phyloP scores from a whole-genome alignment of 2,329 filamentous ascomycete species.

The Arachnomyces sp. region DNA sequence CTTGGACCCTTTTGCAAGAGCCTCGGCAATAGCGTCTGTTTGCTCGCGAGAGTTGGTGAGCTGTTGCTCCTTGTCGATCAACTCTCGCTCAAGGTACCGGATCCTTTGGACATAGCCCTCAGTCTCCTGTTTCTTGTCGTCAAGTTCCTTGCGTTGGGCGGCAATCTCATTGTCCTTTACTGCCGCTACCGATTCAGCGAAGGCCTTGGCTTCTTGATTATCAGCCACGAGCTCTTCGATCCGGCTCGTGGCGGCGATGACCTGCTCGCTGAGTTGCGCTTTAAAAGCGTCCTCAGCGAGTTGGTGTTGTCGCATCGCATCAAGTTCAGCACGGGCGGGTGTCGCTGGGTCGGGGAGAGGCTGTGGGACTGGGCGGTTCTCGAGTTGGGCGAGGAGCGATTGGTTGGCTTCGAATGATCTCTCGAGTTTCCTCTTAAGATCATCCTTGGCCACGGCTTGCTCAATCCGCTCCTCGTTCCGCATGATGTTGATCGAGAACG shows the following conservation, averaged over 20 bases:
- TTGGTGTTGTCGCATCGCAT: slow-evolving; percentile 1
- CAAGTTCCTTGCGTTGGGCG: too few relatives aligned
- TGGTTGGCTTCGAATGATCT: neutral
- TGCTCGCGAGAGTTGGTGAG: too few relatives aligned
- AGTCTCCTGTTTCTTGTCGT: too few relatives aligned
- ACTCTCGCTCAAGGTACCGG: too few relatives aligned
- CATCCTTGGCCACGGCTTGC: neutral
- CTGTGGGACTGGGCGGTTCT: neutral
- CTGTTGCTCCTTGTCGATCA: too few relatives aligned
- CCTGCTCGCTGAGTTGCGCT: neutral
- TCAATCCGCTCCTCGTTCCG: slow-evolving; percentile 1
- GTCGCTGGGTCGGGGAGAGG: neutral
- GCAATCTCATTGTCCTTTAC: neutral
- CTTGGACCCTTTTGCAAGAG: too few relatives aligned
- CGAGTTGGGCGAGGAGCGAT: neutral
- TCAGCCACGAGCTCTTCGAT: slow-evolving; percentile 1
- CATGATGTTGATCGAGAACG: neutral
- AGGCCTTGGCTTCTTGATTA: neutral
- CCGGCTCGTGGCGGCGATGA: slow-evolving; percentile 1
- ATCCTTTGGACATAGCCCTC: too few relatives aligned
- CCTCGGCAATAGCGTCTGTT: neutral
- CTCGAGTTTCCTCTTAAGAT: slow-evolving; percentile 3
- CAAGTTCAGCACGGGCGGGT: slow-evolving; percentile 1
- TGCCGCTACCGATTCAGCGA: neutral
- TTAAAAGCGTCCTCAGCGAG: neutral